phyloP scores from a whole-genome alignment of 352 stramenopile genomes.

The Phytopythium boreale region DNA sequence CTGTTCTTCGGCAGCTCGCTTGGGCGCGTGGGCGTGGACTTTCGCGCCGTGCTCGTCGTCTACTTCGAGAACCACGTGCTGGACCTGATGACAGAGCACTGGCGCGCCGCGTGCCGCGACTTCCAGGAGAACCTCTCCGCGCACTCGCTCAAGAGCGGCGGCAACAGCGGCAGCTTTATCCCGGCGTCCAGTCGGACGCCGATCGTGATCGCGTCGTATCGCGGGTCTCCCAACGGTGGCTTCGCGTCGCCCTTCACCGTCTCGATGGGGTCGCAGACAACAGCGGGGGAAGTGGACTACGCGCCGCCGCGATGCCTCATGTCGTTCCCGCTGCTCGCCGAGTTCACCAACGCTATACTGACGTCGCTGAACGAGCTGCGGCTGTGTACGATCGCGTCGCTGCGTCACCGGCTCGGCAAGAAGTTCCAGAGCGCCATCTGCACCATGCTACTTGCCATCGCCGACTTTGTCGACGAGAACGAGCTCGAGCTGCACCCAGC shows the following conservation, averaged over 20 bases:
- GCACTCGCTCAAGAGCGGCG: constrained; percentile 29
- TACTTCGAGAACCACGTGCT: constrained; percentile 83
- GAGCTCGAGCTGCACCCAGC: constrained; percentile 24
- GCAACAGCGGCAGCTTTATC: constrained; percentile 14
- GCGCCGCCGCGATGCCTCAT: constrained; percentile 78
- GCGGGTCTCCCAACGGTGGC: constrained; percentile 21
- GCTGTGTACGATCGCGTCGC: constrained; percentile 62
- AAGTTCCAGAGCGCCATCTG: constrained; percentile 53
- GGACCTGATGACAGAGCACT: constrained; percentile 56
- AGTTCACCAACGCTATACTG: constrained; percentile 83
- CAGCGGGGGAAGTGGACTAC: constrained; percentile 38
- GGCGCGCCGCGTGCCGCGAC: constrained; percentile 49
- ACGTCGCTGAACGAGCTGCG: constrained; percentile 84
- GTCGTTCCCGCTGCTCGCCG: constrained; percentile 81
- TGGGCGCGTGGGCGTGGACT: constrained; percentile 78
- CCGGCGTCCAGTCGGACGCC: constrained; percentile 44
- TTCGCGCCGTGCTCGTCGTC: constrained; percentile 75
- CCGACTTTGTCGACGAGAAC: constrained; percentile 57
- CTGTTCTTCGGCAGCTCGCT: constrained; percentile 84
- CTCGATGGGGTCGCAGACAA: constrained; percentile 1
- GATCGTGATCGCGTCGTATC: constrained; percentile 71
- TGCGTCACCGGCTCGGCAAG: constrained; percentile 52
- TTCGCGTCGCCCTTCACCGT: constrained; percentile 8
- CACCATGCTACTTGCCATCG: constrained; percentile 47
- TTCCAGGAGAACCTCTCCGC: constrained; percentile 57